Base-by-base conservation (phyloP, 2,329 filamentous ascomycete species). In the Alternaria arborescens region DNA sequence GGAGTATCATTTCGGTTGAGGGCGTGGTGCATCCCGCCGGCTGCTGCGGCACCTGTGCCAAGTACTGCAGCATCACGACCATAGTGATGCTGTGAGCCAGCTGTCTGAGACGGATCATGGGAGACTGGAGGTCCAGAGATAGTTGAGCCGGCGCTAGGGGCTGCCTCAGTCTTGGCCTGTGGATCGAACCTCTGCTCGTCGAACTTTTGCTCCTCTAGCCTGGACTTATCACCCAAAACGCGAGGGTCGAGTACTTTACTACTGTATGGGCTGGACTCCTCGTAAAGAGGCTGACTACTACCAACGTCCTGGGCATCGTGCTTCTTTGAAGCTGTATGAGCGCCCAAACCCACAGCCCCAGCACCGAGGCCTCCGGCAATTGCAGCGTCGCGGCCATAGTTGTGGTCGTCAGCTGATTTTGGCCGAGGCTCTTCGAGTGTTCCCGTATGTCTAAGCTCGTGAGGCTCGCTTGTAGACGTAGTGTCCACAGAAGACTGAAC, bases 231-330 rank as follows among this genome's bases (percentile, higher is more conserved):
- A 8, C 69, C 63, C 22, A 67, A 50, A 7, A 74, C 71, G 4
- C 74, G 73, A 48, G 73, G 72, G 28, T 77, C 73, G 20, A 77
- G 59, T 20, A 63, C 46, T 11, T 67, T 70, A 8, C 71, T 66
- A 43, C 66, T 72, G 44, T 75, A 75, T 0, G 72, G 73, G 48
- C 62, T 75, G 10, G 63, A 55, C 5, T 70, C 69, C 20, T 61
- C 56, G 6, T 67, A 65, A 3, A 70, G 57, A 4, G 54, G 42
- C 24, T 68, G 64, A 6, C 48, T 55, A 4, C 42, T 67, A 47
- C 32, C 58, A 14, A 28, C 51, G 34, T 56, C 65, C 59, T 47
- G 47, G 28, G 53, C 70, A 54, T 60, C 70, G 44, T 51, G 65
- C 51, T 55, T 59, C 51, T 54, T 59, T 10, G 57, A 63, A 22